phyloP scores from a whole-genome alignment of 1,284 basidiomycete genomes.

The Flammula alnicola region DNA sequence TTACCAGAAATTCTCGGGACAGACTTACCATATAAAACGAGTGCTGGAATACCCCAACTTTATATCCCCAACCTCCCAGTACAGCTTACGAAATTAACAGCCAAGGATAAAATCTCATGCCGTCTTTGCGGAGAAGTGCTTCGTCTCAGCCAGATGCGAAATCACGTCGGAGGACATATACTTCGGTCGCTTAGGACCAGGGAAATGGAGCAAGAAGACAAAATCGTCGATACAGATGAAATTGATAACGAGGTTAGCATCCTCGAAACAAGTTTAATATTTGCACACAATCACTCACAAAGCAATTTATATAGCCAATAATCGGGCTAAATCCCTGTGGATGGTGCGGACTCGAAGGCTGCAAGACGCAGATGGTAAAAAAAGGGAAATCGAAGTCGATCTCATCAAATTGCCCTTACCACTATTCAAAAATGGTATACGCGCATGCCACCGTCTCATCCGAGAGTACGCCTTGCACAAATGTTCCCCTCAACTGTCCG shows the following conservation, averaged over 20 bases:
- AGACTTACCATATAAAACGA: not conserved
- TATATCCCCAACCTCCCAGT: not conserved
- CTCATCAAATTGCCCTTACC: constrained; percentile 20
- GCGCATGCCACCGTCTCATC: constrained; percentile 12
- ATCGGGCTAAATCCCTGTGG: constrained; percentile 29
- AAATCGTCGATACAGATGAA: not conserved
- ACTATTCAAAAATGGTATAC: constrained; percentile 24
- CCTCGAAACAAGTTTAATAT: too few relatives aligned
- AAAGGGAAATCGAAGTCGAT: not conserved
- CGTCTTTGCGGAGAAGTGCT: not conserved
- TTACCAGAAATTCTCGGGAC: not conserved
- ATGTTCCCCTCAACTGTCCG: constrained; percentile 26
- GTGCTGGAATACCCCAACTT: not conserved
- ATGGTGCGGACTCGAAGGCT: constrained; percentile 23
- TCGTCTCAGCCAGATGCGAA: constrained; percentile 3
- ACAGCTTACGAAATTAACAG: not conserved
- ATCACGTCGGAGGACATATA: constrained; percentile 15
- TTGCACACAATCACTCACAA: too few relatives aligned
- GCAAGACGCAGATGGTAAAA: constrained; percentile 12
- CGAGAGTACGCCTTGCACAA: constrained; percentile 21
- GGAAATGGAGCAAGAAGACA: not conserved
- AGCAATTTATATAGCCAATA: too few relatives aligned
- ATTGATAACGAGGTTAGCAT: constrained; percentile 9
- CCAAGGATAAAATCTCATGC: not conserved
- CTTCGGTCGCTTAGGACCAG: not conserved